Evolutionary conservation across 2,329 filamentous ascomycete species (phyloP).

Genomic region (Stagonosporopsis vannaccii): DNA sequence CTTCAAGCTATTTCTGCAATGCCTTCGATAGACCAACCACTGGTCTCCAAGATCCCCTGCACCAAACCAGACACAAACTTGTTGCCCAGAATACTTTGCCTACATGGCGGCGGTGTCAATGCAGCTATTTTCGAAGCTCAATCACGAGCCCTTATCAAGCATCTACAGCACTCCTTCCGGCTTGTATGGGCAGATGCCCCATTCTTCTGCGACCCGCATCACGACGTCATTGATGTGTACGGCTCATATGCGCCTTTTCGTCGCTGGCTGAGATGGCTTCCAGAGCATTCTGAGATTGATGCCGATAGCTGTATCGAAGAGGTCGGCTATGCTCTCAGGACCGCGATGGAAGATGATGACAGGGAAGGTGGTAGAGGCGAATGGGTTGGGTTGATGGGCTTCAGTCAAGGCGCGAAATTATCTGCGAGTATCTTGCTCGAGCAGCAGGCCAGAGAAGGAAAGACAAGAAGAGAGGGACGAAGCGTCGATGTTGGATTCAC

Average conservation of each 20-base stretch:
- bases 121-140: constrained; percentile 73
- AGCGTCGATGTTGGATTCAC: constrained; percentile 31
- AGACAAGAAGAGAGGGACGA: constrained; percentile 38
- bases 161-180: constrained; percentile 67
- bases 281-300: constrained; percentile 63
- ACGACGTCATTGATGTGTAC: constrained; percentile 71
- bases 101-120: constrained; percentile 82
- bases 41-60: constrained; percentile 32
- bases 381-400: constrained; percentile 60
- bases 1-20: not conserved
- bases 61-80: constrained; percentile 33
- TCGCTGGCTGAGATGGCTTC: constrained; percentile 69
- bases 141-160: constrained; percentile 63
- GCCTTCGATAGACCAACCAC: constrained; percentile 8
- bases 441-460: constrained; percentile 63
- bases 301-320: constrained; percentile 57
- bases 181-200: constrained; percentile 77
- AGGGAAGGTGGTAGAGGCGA: constrained; percentile 50
- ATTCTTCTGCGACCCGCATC: constrained; percentile 67
- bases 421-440: constrained; percentile 57
- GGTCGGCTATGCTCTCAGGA: constrained; percentile 55
- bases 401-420: constrained; percentile 60
- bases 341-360: constrained; percentile 56
- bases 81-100: constrained; percentile 74
- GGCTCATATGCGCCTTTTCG: constrained; percentile 70